phyloP scores from a whole-genome alignment of 495 filamentous ascomycete genomes.

The Aspergillus mulundensis region DNA sequence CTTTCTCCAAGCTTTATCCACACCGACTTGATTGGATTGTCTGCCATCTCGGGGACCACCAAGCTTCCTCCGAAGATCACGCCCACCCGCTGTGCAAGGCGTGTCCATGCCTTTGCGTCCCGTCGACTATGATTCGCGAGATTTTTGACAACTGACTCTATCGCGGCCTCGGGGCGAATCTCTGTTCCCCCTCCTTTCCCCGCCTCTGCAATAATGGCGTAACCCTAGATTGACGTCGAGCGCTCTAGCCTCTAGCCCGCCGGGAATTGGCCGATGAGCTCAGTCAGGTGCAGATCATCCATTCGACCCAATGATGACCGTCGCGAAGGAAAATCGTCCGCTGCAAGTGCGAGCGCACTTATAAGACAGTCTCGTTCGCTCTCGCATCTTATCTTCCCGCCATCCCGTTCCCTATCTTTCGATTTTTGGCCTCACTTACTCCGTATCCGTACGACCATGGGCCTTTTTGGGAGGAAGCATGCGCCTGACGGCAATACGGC shows the following conservation, averaged over 20 bases:
- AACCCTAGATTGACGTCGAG: not conserved
- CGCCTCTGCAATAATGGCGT: slow-evolving; percentile 8
- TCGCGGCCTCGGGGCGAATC: not conserved
- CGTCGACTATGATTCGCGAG: not conserved
- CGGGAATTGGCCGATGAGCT: slow-evolving; percentile 6
- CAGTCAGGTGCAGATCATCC: slow-evolving; percentile 14
- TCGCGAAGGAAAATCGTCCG: slow-evolving; percentile 17
- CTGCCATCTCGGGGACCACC: not conserved
- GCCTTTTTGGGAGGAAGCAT: slow-evolving; percentile 26
- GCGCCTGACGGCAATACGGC: slow-evolving; percentile 1
- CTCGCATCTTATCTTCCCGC: not conserved
- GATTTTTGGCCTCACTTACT: not conserved
- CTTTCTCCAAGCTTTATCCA: slow-evolving; percentile 13
- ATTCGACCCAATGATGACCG: slow-evolving; percentile 14
- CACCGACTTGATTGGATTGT: slow-evolving; percentile 10
- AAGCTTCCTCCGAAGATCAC: slow-evolving; percentile 4
- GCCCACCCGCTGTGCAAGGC: not conserved
- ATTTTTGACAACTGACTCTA: not conserved
- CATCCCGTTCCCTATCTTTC: not conserved
- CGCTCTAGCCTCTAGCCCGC: not conserved
- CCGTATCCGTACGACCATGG: slow-evolving; percentile 25
- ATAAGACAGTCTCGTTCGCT: slow-evolving; percentile 13
- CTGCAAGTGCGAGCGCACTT: slow-evolving; percentile 1
- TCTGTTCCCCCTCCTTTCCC: not conserved
- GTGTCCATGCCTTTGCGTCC: not conserved